These are phyloP conservation scores for Entomortierella lignicola DNA, from an alignment of 192 early-diverging fungal species.

Conservation along the genomic window DNA sequence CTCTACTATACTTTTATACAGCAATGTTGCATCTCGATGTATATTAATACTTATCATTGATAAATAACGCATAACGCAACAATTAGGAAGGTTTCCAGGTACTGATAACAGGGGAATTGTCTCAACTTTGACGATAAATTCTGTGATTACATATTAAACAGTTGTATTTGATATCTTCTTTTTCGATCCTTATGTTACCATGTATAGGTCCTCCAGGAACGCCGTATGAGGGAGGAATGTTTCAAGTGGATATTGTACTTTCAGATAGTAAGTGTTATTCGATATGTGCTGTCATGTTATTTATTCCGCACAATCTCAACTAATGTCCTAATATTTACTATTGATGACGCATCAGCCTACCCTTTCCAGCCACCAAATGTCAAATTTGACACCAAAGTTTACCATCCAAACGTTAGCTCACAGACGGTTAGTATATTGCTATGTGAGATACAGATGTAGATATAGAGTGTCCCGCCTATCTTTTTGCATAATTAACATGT, in stretches of 20 bases:
- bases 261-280: conserved; percentile 25
- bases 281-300: too few relatives aligned
- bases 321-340: too few relatives aligned
- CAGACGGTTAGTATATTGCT: conserved; percentile 65
- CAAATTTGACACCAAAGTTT: conserved; percentile 63
- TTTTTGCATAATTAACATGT: too few relatives aligned
- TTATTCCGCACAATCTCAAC: too few relatives aligned
- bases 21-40: neutral
- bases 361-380: conserved; percentile 65
- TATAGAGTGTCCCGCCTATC: too few relatives aligned
- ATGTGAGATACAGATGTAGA: neutral
- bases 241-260: conserved; percentile 44
- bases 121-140: too few relatives aligned
- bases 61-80: too few relatives aligned
- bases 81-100: conserved; percentile 46
- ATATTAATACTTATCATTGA: too few relatives aligned
- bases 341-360: conserved; percentile 31
- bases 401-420: conserved; percentile 67
- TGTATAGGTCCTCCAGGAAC: conserved; percentile 44
- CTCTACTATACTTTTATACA: neutral
- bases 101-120: neutral
- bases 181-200: too few relatives aligned
- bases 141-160: neutral
- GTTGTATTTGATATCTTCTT: too few relatives aligned
- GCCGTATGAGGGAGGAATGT: conserved; percentile 48